phyloP scores from a whole-genome alignment of 2,329 filamentous ascomycete genomes.

The Neocucurbitaria cava region DNA sequence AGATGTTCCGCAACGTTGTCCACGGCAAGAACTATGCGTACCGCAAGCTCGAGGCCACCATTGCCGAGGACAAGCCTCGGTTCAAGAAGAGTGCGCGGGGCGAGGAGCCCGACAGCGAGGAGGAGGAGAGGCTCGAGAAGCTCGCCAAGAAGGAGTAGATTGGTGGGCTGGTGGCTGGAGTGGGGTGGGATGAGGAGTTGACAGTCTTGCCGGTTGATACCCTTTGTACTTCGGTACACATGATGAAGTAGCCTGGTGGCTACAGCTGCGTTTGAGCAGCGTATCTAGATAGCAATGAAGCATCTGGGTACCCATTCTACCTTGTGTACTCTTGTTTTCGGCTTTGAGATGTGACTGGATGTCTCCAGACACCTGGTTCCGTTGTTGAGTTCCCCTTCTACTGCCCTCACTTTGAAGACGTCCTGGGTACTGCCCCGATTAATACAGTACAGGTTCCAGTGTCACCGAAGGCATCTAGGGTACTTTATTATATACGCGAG shows the following conservation, averaged over 20 bases:
- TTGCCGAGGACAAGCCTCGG: slow-evolving; percentile 38
- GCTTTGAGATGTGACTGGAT: background rate
- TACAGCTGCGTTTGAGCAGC: background rate
- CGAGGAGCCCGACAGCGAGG: slow-evolving; percentile 31
- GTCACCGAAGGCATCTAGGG: background rate
- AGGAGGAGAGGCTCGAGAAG: slow-evolving; percentile 27
- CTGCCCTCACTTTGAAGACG: background rate
- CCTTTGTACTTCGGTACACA: slow-evolving; percentile 1
- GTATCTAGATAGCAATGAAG: background rate
- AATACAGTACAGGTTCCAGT: background rate
- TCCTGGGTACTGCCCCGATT: background rate
- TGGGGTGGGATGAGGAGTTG: background rate
- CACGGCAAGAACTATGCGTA: slow-evolving; percentile 30
- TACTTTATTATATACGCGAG: background rate
- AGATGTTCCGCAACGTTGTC: slow-evolving; percentile 29
- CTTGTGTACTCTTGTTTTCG: background rate
- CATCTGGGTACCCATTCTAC: background rate
- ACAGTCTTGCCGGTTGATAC: slow-evolving; percentile 4
- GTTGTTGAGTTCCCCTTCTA: background rate
- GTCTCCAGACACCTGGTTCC: background rate
- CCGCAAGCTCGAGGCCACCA: slow-evolving; percentile 19
- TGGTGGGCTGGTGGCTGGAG: background rate
- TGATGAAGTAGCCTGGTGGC: background rate
- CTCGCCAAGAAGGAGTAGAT: slow-evolving; percentile 8
- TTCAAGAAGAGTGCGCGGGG: slow-evolving; percentile 40